Percentiles rank a stretch among this genome's conserved stretches.
Conservation (phyloP, 2,329 filamentous ascomycete genomes). For the Cordyceps pruinosa region DNA sequence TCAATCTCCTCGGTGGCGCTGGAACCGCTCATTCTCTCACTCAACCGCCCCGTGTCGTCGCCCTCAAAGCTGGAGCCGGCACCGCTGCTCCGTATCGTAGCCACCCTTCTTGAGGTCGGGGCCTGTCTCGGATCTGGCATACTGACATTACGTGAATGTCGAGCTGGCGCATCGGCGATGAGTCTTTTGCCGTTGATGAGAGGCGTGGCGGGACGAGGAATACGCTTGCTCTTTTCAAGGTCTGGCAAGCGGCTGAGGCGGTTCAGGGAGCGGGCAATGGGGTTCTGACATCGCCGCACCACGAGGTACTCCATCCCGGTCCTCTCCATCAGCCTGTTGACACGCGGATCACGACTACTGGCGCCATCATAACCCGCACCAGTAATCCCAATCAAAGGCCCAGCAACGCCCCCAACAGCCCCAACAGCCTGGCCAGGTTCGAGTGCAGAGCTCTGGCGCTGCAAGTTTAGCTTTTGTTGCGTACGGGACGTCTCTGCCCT, state of each 20-base stretch:
- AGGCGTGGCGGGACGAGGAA: conserved; percentile 35
- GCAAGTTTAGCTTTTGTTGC: conserved; percentile 69
- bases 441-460: conserved; percentile 65
- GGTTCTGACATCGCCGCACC: conserved; percentile 64
- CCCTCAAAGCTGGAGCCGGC: conserved; percentile 39
- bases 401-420: conserved; percentile 31
- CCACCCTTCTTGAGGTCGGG: conserved; percentile 25
- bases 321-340: conserved; percentile 59
- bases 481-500: conserved; percentile 56
- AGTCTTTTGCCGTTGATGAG: conserved; percentile 32
- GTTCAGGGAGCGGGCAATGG: conserved; percentile 55
- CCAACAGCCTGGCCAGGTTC: conserved; percentile 49
- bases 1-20: conserved; percentile 46
- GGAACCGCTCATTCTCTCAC: conserved; percentile 41
- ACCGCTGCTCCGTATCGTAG: conserved; percentile 32
- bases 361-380: conserved; percentile 48
- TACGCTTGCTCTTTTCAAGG: conserved; percentile 42
- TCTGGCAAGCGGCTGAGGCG: conserved; percentile 41
- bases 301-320: conserved; percentile 70
- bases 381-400: conserved; percentile 45
- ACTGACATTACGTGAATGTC: conserved; percentile 34
- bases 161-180: conserved; percentile 21
- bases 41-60: conserved; percentile 36
- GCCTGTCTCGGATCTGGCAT: conserved; percentile 29
- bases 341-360: conserved; percentile 51